A percentile compares a stretch with the other conserved stretches of the same genome.
phyloP scores from a whole-genome alignment of 106 monocot species.

The Phalaenopsis equestris region DNA sequence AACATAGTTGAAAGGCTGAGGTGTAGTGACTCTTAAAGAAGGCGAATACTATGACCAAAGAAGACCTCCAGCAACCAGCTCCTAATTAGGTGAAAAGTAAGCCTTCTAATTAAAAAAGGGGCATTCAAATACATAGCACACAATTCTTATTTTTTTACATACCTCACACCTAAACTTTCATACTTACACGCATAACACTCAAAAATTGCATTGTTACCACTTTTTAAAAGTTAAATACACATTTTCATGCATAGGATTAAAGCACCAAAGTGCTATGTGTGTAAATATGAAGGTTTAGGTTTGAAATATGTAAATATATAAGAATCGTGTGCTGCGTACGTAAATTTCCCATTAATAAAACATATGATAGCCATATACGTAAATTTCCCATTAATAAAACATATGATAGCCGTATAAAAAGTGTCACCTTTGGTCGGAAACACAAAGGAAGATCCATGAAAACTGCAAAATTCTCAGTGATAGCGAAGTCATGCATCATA shows the following conservation, averaged over 20 bases:
- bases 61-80: background rate
- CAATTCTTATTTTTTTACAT: no score
- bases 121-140: no score
- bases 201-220: no score
- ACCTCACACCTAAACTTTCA: no score
- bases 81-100: background rate
- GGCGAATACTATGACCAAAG: background rate
- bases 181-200: no score
- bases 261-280: no score
- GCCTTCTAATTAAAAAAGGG: no score
- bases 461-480: conserved; percentile 86
- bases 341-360: background rate
- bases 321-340: no score
- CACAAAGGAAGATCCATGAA: conserved; percentile 89
- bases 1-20: background rate
- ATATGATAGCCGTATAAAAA: background rate
- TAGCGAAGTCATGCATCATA: conserved; percentile 97
- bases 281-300: no score
- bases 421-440: conserved; percentile 60
- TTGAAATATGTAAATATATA: no score
- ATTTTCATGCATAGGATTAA: no score
- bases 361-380: background rate
- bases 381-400: background rate
- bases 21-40: background rate
- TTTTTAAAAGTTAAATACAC: no score